Evolutionary conservation across 2,329 filamentous ascomycete genomes (phyloP).

Genomic region (Fusarium nanum): DNA sequence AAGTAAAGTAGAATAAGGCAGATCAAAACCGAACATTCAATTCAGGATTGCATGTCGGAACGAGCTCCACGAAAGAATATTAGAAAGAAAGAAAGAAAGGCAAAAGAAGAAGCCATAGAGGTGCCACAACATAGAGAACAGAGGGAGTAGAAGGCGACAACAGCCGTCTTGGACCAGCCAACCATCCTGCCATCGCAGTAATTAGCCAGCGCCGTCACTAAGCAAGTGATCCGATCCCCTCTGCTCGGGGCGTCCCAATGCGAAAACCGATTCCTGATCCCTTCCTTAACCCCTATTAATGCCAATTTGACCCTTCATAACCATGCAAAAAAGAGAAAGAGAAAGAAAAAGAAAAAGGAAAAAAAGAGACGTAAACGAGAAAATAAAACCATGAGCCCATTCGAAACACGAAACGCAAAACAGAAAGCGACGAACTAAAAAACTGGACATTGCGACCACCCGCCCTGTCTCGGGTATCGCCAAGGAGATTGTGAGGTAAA

Average conservation of each 20-base stretch:
- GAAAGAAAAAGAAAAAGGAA: neutral
- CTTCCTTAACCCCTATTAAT: conserved; percentile 47
- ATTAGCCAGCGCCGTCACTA: conserved; percentile 56
- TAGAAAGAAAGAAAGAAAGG: conserved; percentile 29
- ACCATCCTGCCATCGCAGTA: conserved; percentile 56
- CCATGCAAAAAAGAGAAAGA: conserved; percentile 31
- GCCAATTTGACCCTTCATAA: conserved; percentile 43
- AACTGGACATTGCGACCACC: conserved; percentile 47
- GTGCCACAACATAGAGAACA: conserved; percentile 55
- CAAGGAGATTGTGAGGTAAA: conserved; percentile 47
- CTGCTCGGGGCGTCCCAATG: conserved; percentile 45
- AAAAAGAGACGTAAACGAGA: conserved; percentile 23
- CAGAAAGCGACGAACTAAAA: conserved; percentile 18
- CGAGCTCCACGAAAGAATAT: conserved; percentile 45
- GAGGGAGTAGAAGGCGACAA: conserved; percentile 56
- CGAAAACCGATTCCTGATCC: conserved; percentile 46
- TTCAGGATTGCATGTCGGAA: conserved; percentile 20
- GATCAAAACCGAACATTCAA: conserved; percentile 38
- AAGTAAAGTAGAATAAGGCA: conserved; percentile 13
- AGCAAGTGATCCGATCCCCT: conserved; percentile 49
- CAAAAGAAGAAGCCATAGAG: conserved; percentile 46
- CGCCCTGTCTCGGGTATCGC: conserved; percentile 54
- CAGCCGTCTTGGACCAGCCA: conserved; percentile 65
- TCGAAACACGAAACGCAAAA: conserved; percentile 38
- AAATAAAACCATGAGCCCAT: conserved; percentile 26